Evolutionary conservation across 176 grass and related monocot species (phyloP).

Genomic region (Triticum timopheevii): DNA sequence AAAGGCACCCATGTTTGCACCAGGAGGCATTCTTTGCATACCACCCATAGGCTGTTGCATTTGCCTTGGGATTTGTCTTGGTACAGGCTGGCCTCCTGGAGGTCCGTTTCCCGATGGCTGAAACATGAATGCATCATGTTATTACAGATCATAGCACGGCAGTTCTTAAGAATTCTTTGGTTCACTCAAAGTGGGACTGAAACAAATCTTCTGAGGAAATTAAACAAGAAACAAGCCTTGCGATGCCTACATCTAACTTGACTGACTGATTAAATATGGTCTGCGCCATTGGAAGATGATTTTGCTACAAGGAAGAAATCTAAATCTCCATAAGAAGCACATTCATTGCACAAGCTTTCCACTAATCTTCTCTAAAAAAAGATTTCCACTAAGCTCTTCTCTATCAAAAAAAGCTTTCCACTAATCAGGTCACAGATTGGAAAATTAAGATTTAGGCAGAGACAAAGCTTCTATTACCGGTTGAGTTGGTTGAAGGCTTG

Average conservation of each 20-base stretch:
- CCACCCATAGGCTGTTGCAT: slow-evolving; percentile 73
- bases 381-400: not conserved
- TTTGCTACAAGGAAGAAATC: not conserved
- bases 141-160: not conserved
- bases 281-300: not conserved
- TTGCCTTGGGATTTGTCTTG: slow-evolving; percentile 72
- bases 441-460: slow-evolving; percentile 18
- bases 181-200: not conserved
- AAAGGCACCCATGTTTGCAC: slow-evolving; percentile 59
- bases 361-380: not conserved
- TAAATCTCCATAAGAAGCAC: not conserved
- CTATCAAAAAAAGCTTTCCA: not conserved
- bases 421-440: not conserved
- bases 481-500: slow-evolving; percentile 88
- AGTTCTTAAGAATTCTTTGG: not conserved
- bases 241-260: not conserved
- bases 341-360: not conserved
- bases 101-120: slow-evolving; percentile 73
- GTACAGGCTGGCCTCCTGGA: slow-evolving; percentile 53
- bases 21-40: slow-evolving; percentile 67
- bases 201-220: not conserved
- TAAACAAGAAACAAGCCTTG: not conserved
- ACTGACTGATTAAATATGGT: not conserved
- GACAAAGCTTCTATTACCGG: slow-evolving; percentile 50
- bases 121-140: slow-evolving; percentile 17